Percentiles rank a stretch among this genome's conserved stretches.
Conservation (phyloP, 176 grass and related monocot genomes). For the Thinopyrum elongatum region DNA sequence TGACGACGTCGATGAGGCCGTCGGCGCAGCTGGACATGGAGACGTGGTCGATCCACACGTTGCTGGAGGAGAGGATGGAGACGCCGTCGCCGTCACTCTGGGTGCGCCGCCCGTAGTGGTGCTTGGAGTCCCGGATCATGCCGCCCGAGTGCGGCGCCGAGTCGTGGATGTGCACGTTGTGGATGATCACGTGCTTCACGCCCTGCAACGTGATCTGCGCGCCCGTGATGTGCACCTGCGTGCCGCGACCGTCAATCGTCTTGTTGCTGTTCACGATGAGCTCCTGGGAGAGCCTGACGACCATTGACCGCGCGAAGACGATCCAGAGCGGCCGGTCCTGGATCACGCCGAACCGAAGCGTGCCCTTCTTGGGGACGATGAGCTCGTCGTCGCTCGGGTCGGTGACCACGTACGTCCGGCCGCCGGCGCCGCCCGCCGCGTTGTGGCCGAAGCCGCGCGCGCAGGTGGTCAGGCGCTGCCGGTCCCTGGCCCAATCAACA, state of each 20-base stretch:
- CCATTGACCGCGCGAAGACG: slow-evolving; percentile 61
- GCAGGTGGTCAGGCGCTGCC: slow-evolving; percentile 54
- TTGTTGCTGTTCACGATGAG: slow-evolving; percentile 67
- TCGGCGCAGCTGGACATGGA: slow-evolving; percentile 68
- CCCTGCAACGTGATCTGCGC: slow-evolving; percentile 61
- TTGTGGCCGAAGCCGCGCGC: slow-evolving; percentile 47
- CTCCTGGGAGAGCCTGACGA: slow-evolving; percentile 47
- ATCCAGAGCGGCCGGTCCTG: slow-evolving; percentile 67
- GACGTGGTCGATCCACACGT: slow-evolving; percentile 76
- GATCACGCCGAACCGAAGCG: slow-evolving; percentile 53
- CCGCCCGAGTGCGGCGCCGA: slow-evolving; percentile 36
- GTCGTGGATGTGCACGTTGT: slow-evolving; percentile 65
- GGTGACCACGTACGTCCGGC: slow-evolving; percentile 47
- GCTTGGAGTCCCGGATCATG: slow-evolving; percentile 52
- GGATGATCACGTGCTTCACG: slow-evolving; percentile 66
- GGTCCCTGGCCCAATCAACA: slow-evolving; percentile 42
- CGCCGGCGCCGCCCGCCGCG: slow-evolving; percentile 31
- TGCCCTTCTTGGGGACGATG: slow-evolving; percentile 29
- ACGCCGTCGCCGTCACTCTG: slow-evolving; percentile 73
- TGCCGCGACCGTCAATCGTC: slow-evolving; percentile 73
- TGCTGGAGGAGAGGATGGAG: slow-evolving; percentile 46
- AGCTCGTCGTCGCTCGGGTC: slow-evolving; percentile 50
- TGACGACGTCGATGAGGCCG: slow-evolving; percentile 70
- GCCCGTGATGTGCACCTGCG: slow-evolving; percentile 64
- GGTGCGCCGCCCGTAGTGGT: slow-evolving; percentile 33